Conservation (phyloP, 2,329 filamentous ascomycete species). For the Colletotrichum lini region DNA sequence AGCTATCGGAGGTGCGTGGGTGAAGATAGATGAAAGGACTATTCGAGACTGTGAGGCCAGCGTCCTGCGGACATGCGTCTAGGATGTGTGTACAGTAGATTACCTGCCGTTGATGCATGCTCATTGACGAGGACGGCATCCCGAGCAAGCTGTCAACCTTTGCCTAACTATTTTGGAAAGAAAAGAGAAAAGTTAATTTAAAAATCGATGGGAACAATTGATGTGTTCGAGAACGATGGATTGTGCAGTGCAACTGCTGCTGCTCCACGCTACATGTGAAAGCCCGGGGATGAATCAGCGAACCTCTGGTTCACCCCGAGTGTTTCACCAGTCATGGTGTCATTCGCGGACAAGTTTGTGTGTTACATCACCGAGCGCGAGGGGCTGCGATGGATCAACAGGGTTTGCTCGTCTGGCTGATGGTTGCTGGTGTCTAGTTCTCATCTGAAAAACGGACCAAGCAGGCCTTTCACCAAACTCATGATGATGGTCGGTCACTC, state of each 20-base stretch:
- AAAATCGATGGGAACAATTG: conserved; percentile 17
- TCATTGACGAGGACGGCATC: conserved; percentile 19
- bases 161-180: conserved; percentile 16
- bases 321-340: conserved; percentile 32
- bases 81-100: conserved; percentile 20
- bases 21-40: neutral
- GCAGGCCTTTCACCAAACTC: neutral
- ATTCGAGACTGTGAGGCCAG: conserved; percentile 1
- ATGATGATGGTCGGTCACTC: neutral
- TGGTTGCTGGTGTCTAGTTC: neutral
- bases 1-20: neutral
- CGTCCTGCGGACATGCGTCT: neutral
- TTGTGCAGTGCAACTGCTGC: neutral
- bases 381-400: neutral
- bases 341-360: neutral
- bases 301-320: conserved; percentile 19
- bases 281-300: conserved; percentile 5
- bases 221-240: neutral
- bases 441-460: neutral
- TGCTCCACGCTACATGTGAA: conserved; percentile 4
- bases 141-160: conserved; percentile 26
- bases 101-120: conserved; percentile 8
- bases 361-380: conserved; percentile 8
- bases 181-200: conserved; percentile 21
- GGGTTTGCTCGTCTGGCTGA: neutral